Conservation (phyloP, 805 yeast species). For the Saccharomycopsis amapae region DNA sequence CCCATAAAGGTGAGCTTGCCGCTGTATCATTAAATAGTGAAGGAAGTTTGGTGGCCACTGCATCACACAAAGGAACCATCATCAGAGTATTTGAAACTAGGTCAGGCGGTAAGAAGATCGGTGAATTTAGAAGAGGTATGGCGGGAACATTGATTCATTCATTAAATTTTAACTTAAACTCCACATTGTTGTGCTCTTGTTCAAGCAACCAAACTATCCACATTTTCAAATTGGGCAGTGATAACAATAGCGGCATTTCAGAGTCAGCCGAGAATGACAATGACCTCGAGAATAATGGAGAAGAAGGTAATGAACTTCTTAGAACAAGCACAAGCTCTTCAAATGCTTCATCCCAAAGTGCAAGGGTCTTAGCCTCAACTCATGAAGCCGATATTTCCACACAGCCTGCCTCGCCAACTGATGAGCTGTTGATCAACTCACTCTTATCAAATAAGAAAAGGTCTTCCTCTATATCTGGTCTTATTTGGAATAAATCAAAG, state of each 20-base stretch:
- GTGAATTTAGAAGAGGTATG: constrained; percentile 78
- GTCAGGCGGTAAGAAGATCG: constrained; percentile 40
- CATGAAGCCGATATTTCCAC: background rate
- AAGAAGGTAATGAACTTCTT: constrained; percentile 14
- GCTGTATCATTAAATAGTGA: constrained; percentile 61
- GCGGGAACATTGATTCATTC: constrained; percentile 50
- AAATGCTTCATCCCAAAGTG: background rate
- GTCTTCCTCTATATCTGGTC: constrained; percentile 25
- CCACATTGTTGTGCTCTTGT: constrained; percentile 46
- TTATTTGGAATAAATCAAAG: constrained; percentile 26
- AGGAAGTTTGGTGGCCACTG: constrained; percentile 79
- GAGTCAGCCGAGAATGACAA: background rate
- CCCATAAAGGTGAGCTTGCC: constrained; percentile 75
- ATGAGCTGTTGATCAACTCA: constrained; percentile 19
- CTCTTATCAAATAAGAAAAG: constrained; percentile 8
- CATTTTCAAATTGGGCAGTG: constrained; percentile 40
- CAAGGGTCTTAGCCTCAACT: background rate
- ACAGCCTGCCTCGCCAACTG: constrained; percentile 16
- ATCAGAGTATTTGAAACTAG: constrained; percentile 71
- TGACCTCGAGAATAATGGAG: background rate
- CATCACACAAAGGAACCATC: constrained; percentile 86
- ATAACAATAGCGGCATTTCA: constrained; percentile 29
- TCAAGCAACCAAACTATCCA: constrained; percentile 62
- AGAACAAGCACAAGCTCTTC: constrained; percentile 10
- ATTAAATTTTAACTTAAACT: constrained; percentile 44